Evolutionary conservation across 2,329 filamentous ascomycete genomes (phyloP).

Genomic region (Thielaviopsis musarum): DNA sequence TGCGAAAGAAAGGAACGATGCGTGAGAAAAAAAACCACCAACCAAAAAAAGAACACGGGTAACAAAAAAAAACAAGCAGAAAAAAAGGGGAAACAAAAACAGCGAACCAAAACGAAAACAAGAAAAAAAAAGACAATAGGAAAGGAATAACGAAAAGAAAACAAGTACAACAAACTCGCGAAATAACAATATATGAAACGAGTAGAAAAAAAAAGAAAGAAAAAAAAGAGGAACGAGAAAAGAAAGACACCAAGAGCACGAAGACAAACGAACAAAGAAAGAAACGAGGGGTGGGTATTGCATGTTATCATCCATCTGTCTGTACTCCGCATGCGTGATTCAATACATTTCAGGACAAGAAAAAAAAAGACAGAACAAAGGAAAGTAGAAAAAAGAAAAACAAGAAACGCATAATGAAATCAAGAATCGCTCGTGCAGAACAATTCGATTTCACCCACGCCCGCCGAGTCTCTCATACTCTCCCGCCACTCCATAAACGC

Average conservation of each 20-base stretch:
- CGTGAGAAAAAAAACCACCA: constrained; percentile 2
- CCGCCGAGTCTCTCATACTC: constrained; percentile 34
- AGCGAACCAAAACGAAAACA: no score
- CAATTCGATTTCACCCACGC: constrained; percentile 78
- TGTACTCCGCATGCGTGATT: no score
- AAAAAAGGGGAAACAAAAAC: neutral
- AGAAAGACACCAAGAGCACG: constrained; percentile 12
- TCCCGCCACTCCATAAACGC: constrained; percentile 92
- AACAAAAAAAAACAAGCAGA: neutral
- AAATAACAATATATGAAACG: no score
- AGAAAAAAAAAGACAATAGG: no score
- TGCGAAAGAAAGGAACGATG: neutral
- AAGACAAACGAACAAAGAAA: constrained; percentile 1
- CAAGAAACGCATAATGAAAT: constrained; percentile 1
- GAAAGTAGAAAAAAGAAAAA: neutral
- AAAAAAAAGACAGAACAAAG: constrained; percentile 1
- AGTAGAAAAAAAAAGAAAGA: neutral
- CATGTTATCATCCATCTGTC: no score
- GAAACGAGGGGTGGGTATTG: neutral
- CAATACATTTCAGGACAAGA: neutral
- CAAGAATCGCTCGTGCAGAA: constrained; percentile 48
- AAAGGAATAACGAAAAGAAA: no score
- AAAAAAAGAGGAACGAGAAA: constrained; percentile 15
- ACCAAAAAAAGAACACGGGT: neutral
- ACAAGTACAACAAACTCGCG: no score